phyloP scores from a whole-genome alignment of 495 filamentous ascomycete genomes.

The Immersiella caudata region DNA sequence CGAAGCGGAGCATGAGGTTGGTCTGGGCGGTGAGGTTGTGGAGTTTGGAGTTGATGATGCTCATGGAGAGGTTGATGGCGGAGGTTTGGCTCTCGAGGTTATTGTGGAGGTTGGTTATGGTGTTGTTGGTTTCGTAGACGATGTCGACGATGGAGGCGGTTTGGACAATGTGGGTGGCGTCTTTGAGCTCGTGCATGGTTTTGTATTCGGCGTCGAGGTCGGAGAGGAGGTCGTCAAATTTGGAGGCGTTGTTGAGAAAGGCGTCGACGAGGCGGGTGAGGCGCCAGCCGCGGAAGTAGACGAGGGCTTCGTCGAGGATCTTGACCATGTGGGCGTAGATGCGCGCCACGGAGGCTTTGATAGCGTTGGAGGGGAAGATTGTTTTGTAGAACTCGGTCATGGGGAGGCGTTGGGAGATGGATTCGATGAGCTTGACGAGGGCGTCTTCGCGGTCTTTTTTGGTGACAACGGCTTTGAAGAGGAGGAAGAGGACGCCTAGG shows the following conservation, averaged over 20 bases:
- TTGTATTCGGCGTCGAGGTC: constrained; percentile 17
- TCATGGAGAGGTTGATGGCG: constrained; percentile 15
- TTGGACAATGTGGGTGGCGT: constrained; percentile 17
- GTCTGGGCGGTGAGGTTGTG: constrained; percentile 15
- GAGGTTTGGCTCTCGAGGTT: constrained; percentile 17
- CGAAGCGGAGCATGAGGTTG: constrained; percentile 11
- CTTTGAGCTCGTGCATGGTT: constrained; percentile 16
- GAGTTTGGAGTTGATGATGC: constrained; percentile 18
- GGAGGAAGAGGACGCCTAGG: constrained; percentile 16
- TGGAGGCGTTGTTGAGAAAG: constrained; percentile 11
- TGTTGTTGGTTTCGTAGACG: constrained; percentile 1
- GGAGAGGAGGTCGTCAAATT: constrained; percentile 12
- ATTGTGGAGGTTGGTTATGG: constrained; percentile 4
- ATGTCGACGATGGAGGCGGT: constrained; percentile 19
- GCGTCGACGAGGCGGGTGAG: constrained; percentile 22
- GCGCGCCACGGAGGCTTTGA: constrained; percentile 14
- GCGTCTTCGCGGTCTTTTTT: constrained; percentile 22
- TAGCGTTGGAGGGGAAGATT: constrained; percentile 17
- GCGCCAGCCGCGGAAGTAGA: constrained; percentile 18
- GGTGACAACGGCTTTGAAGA: constrained; percentile 24
- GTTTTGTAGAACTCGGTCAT: constrained; percentile 18
- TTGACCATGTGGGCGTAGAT: constrained; percentile 19
- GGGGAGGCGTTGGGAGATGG: constrained; percentile 12
- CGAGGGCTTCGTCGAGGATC: constrained; percentile 4
- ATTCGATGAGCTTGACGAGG: constrained; percentile 4